Evolutionary conservation across 192 early-diverging fungal genomes (phyloP), one percentile per base, ranked within the genome.

Genomic region (Linnemannia hyalina): DNA sequence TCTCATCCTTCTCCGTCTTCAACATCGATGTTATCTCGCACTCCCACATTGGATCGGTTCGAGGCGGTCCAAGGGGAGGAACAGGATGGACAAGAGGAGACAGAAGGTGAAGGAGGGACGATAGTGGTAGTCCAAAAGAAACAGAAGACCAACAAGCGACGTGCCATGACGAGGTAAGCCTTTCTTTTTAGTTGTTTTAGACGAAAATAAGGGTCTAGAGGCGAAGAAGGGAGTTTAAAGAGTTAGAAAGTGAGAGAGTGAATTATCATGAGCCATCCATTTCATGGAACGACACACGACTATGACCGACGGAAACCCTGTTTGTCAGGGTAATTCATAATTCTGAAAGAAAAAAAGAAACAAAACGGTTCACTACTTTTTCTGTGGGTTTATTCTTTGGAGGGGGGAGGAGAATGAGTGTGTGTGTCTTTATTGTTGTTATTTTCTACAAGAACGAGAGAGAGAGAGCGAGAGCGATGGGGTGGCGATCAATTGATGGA

Each of bases 151-250:
- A 65, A 65, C 60, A 65, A 65, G 60, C n/a, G 29, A 65, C 60
- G 29, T 32, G 29, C 60, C 29, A 65, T 65, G 60, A 65, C 60
- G 60, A 65, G 60, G 60, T 65, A 65, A 65, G 60, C 60, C n/a
- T 11, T 4, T 49, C 20, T 74, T 49, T 40, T 74, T 29, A 47
- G 44, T 20, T 47, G 26, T 1, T 42, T 52, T 52, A 49, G 32
- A 46, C 42, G 71, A 44, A 74, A 74, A 63, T 36, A 57, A 55
- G 40, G 75, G 55, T 68, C 16, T 65, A n/a, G 36, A 38, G 55
- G 41, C 18, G 0, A 52, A 52, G 54, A 52, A 18, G 29, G 49
- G 73, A 74, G 32, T 38, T 38, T 52, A 6, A 52, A 15, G 29
- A 11, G 55, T 26, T 26, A 60, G n/a, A 60, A 32, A 65, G 23